These are phyloP conservation scores for Suhomyces atakaporum DNA, from an alignment of 1,139 yeast species.

Conservation along the genomic window DNA sequence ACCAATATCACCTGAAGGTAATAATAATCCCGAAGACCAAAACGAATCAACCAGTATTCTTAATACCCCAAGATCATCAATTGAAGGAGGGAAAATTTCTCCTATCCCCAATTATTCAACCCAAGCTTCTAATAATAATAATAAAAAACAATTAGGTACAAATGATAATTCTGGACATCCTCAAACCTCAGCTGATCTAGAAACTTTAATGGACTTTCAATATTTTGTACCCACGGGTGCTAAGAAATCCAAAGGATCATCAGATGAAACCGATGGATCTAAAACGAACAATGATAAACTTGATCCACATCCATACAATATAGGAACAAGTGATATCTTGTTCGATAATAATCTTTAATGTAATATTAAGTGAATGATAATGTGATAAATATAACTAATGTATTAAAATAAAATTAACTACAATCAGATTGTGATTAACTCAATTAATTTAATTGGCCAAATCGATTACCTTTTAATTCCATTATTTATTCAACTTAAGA, in stretches of 20 bases:
- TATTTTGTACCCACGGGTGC: conserved; percentile 22
- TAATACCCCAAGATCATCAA: conserved; percentile 8
- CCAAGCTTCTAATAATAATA: neutral
- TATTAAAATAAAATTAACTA: too few relatives aligned
- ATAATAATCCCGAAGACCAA: conserved; percentile 6
- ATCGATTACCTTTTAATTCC: too few relatives aligned
- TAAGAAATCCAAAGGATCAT: conserved; percentile 8
- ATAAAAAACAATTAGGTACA: conserved; percentile 1
- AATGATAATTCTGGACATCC: neutral
- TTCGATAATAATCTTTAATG: conserved; percentile 21
- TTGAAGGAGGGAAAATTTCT: conserved; percentile 6
- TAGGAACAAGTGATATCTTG: conserved; percentile 24
- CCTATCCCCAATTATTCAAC: neutral
- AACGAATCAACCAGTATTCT: conserved; percentile 7
- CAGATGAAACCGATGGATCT: conserved; percentile 16
- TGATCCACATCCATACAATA: conserved; percentile 24
- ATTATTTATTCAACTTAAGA: too few relatives aligned
- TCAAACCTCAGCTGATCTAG: conserved; percentile 13
- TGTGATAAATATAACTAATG: too few relatives aligned
- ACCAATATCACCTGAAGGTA: conserved; percentile 10
- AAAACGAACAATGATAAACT: conserved; percentile 15
- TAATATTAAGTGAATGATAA: conserved; percentile 7
- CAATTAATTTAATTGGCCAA: too few relatives aligned
- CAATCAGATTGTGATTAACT: too few relatives aligned
- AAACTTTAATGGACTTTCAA: conserved; percentile 22